Evolutionary conservation across 2,329 filamentous ascomycete species (phyloP), one percentile per base, ranked within the genome.

Genomic region (Colletotrichum orchidophilum): DNA sequence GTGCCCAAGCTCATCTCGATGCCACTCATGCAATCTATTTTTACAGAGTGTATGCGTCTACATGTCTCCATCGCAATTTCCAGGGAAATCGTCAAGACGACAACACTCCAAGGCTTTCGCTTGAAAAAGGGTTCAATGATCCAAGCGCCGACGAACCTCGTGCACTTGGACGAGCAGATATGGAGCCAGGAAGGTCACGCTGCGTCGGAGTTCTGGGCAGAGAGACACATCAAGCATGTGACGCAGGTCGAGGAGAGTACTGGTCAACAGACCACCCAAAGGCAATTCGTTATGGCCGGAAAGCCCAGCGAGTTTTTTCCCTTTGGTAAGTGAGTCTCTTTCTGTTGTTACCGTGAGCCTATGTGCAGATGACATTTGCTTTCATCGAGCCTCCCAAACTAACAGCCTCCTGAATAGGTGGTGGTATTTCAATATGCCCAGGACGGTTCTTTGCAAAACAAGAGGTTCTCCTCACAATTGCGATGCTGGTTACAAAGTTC

Each of bases 371-470:
- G n/a, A n/a, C n/a, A n/a, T n/a, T n/a, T n/a, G 24, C 12, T 21
- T 5, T 60, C 12, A 39, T 26, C 18, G 3, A 31, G 12, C 35
- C 31, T 12, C 71, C 18, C 27, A 24, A 27, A 18, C 57, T 52
- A 9, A 72, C 57, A 12, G 3, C 13, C 7, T 2, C 12, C 1
- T 6, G 7, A 15, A 4, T 11, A 73, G 80, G 82, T n/a, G 81
- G 80, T 6, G 82, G 82, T 0, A 50, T 72, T 0, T 72, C 75
- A 1, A 77, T 81, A 7, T 85, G 82, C 59, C 80, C 83, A 2
- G 83, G 82, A 2, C 77, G 82, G 0, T 75, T 79, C 57, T 81
- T 84, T 71, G 81, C 82, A 0, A 84, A 84, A 72, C 77, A 78
- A 53, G 80, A 83, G 74, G 80, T 84, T 31, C 72, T 84, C 9